phyloP scores from a whole-genome alignment of 1,284 basidiomycete species.

The Naganishia sp. region DNA sequence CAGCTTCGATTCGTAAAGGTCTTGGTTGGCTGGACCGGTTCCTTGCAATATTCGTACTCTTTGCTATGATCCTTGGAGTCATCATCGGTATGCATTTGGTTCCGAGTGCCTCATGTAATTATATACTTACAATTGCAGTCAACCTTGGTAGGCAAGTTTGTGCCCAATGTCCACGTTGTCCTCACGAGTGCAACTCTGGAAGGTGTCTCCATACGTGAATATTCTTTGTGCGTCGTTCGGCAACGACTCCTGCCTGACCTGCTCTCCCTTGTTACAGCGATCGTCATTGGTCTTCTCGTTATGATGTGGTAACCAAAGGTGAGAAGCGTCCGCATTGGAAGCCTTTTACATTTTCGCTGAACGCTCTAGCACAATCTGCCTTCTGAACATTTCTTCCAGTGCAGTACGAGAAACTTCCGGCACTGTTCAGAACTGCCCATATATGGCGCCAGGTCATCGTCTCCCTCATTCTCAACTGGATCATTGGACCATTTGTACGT shows the following conservation, averaged over 20 bases:
- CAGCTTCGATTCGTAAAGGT: constrained; percentile 38
- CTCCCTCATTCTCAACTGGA: constrained; percentile 77
- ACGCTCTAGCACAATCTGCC: not conserved
- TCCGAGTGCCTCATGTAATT: not conserved
- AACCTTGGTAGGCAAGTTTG: constrained; percentile 16
- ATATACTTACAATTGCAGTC: constrained; percentile 3
- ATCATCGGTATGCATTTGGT: constrained; percentile 58
- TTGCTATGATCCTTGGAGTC: constrained; percentile 79
- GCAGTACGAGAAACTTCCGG: constrained; percentile 70
- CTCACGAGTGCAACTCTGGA: constrained; percentile 16
- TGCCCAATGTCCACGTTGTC: constrained; percentile 4
- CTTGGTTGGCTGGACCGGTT: constrained; percentile 65
- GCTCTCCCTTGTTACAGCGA: constrained; percentile 48
- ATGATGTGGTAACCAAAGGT: constrained; percentile 76
- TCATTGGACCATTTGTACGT: constrained; percentile 66
- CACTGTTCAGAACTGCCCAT: constrained; percentile 60
- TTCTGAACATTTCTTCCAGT: constrained; percentile 50
- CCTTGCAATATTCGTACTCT: constrained; percentile 68
- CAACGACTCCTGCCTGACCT: too few species aligned
- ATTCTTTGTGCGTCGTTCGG: not conserved
- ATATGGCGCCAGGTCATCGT: constrained; percentile 72
- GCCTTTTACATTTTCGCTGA: constrained; percentile 3
- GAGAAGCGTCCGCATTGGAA: not conserved
- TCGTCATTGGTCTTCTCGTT: constrained; percentile 72
- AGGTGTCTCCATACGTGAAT: constrained; percentile 14